Conservation (phyloP, 768 basidiomycete genomes). For the Agaricus blazei region DNA sequence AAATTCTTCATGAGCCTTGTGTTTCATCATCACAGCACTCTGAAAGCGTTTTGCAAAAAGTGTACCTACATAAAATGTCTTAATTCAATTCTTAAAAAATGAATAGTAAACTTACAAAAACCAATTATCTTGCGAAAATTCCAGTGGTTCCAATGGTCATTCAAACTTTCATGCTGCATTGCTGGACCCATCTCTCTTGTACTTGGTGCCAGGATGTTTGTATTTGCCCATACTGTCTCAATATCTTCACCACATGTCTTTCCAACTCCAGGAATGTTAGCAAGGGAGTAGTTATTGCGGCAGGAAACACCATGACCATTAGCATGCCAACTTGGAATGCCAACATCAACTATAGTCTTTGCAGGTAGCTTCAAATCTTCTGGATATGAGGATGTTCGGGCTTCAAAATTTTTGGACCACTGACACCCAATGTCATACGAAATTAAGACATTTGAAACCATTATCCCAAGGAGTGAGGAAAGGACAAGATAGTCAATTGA, state of each 20-base stretch:
- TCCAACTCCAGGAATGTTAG: conserved; percentile 17
- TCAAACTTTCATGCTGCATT: conserved; percentile 18
- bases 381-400: conserved; percentile 7
- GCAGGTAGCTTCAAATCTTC: conserved; percentile 1
- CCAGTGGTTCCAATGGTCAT: conserved; percentile 21
- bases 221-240: conserved; percentile 25
- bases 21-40: too few species aligned
- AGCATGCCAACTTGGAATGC: conserved; percentile 24
- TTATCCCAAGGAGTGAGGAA: too few species aligned
- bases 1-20: too few species aligned
- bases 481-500: too few species aligned
- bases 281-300: conserved; percentile 18
- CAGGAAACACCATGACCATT: conserved; percentile 20
- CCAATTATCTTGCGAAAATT: conserved; percentile 23
- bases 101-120: conserved; percentile 11
- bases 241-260: conserved; percentile 30
- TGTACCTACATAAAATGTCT: too few species aligned
- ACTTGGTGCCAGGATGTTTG: conserved; percentile 21
- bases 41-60: too few species aligned
- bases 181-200: conserved; percentile 33
- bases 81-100: background rate
- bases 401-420: too few species aligned
- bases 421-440: too few species aligned
- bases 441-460: too few species aligned
- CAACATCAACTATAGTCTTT: conserved; percentile 1